phyloP scores from a whole-genome alignment of 305 asterid genomes.

The Vinca major region DNA sequence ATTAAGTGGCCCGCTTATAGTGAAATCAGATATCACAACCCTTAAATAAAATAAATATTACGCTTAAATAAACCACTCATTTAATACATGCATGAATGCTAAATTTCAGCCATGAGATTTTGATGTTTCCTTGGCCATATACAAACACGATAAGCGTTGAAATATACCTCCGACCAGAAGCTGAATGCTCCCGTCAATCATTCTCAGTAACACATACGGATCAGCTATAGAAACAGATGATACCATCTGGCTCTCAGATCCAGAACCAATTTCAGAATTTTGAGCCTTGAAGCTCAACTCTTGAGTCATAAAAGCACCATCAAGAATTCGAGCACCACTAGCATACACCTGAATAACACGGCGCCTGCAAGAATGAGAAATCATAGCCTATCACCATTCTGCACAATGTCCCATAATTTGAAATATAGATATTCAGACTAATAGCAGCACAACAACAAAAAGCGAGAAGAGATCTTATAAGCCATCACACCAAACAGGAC shows the following conservation, averaged over 20 bases:
- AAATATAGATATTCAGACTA: not conserved
- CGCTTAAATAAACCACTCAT: not conserved
- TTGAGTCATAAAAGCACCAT: constrained; percentile 95
- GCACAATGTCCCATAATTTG: not conserved
- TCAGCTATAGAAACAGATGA: constrained; percentile 88
- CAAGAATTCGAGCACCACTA: constrained; percentile 90
- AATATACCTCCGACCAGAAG: constrained; percentile 89
- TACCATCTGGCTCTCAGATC: constrained; percentile 56
- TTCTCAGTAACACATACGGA: constrained; percentile 82
- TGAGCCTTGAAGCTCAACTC: constrained; percentile 72
- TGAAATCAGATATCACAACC: not conserved
- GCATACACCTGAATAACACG: constrained; percentile 90
- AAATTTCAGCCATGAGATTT: not conserved
- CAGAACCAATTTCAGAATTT: constrained; percentile 54
- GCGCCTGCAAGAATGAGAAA: constrained; percentile 46
- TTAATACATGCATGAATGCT: not conserved
- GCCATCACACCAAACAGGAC: not conserved
- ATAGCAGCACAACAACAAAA: not conserved
- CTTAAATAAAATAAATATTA: not conserved
- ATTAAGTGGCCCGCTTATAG: not conserved
- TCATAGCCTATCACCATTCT: constrained; percentile 4
- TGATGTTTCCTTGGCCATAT: not conserved
- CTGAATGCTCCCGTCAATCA: constrained; percentile 90
- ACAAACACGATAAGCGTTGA: constrained; percentile 1
- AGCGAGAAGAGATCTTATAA: not conserved